These are phyloP conservation scores for Talaromyces islandicus DNA, from an alignment of 2,329 filamentous ascomycete genomes.

Conservation along the genomic window DNA sequence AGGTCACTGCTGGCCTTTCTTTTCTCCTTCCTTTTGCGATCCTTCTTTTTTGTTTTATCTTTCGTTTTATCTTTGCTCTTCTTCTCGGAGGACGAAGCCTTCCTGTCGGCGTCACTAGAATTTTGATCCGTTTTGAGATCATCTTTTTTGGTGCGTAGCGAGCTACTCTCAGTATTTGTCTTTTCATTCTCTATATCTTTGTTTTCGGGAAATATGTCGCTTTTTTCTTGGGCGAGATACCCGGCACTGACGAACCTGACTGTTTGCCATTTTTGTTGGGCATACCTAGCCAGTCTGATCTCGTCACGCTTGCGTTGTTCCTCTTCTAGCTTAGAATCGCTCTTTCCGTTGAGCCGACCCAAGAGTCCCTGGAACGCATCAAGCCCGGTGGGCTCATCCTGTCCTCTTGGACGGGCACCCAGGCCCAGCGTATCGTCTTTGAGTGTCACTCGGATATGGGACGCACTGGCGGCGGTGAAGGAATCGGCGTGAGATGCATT, in stretches of 20 bases:
- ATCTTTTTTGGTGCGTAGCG: background rate
- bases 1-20: slow-evolving; percentile 22
- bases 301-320: slow-evolving; percentile 64
- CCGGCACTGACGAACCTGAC: slow-evolving; percentile 89
- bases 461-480: slow-evolving; percentile 73
- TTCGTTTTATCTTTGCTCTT: slow-evolving; percentile 4
- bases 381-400: slow-evolving; percentile 71
- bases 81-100: background rate
- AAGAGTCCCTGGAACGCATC: slow-evolving; percentile 81
- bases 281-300: slow-evolving; percentile 66
- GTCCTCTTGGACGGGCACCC: slow-evolving; percentile 68
- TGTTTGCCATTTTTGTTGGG: slow-evolving; percentile 67
- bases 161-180: background rate
- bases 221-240: slow-evolving; percentile 56
- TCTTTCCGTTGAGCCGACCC: slow-evolving; percentile 83
- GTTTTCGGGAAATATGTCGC: slow-evolving; percentile 35
- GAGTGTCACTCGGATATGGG: slow-evolving; percentile 75
- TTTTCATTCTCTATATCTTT: slow-evolving; percentile 17
- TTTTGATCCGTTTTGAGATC: background rate
- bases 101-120: background rate
- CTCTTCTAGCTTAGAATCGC: slow-evolving; percentile 63
- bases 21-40: slow-evolving; percentile 2
- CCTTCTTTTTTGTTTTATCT: slow-evolving; percentile 19
- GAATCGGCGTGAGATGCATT: slow-evolving; percentile 68
- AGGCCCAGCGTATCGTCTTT: slow-evolving; percentile 91